A percentile compares a stretch with the other conserved stretches of the same genome.
These are phyloP conservation scores for Phytophthora meadii DNA, from an alignment of 352 stramenopile species.

Conservation along the genomic window DNA sequence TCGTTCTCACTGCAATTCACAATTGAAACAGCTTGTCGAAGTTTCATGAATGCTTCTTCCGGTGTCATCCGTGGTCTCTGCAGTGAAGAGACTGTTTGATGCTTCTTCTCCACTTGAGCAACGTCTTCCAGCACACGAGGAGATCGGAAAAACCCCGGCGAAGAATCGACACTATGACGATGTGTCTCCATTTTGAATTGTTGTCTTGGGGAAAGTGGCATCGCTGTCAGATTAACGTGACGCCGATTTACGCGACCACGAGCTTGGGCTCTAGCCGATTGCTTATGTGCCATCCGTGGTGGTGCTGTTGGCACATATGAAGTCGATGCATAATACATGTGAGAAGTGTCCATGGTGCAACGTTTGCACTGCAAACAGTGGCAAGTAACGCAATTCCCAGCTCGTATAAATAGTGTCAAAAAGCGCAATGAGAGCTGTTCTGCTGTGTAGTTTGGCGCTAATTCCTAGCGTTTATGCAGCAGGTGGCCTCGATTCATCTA, in stretches of 20 bases:
- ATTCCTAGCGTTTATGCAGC: constrained; percentile 1
- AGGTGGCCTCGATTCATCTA: constrained; percentile 14
- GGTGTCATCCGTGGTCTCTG: constrained; percentile 24
- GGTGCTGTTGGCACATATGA: constrained; percentile 15
- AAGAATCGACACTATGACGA: neutral
- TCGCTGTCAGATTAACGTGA: constrained; percentile 13
- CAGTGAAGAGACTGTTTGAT: neutral
- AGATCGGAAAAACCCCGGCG: constrained; percentile 40
- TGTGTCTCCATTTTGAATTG: constrained; percentile 4
- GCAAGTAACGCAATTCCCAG: too few species aligned
- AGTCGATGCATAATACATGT: constrained; percentile 20
- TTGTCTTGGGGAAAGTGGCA: constrained; percentile 2
- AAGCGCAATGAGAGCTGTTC: constrained; percentile 14
- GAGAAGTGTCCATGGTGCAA: constrained; percentile 25
- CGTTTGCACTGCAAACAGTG: neutral
- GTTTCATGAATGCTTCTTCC: constrained; percentile 38
- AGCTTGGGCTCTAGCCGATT: constrained; percentile 32
- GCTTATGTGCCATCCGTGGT: constrained; percentile 32
- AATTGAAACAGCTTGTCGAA: constrained; percentile 26
- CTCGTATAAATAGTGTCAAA: constrained; percentile 24
- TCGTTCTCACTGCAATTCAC: constrained; percentile 1
- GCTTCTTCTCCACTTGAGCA: constrained; percentile 35
- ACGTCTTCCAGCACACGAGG: constrained; percentile 41
- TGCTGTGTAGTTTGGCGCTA: neutral
- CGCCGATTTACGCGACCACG: constrained; percentile 23